Base-by-base conservation (phyloP, 192 early-diverging fungal genomes). In the Coemansia umbellata region DNA sequence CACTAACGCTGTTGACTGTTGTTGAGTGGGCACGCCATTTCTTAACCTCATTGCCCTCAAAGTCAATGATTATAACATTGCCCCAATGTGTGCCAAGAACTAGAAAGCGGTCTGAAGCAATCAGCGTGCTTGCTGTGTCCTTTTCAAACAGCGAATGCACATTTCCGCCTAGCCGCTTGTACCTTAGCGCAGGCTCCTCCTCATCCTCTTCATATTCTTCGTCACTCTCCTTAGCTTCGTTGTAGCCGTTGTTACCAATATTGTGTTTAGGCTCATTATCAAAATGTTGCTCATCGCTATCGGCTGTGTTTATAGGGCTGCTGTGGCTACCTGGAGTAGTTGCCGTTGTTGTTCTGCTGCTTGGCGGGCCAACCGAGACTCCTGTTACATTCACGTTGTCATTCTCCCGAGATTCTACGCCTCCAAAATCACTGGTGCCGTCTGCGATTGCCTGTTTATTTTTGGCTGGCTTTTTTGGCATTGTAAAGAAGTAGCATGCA, bases 51-150 rank as follows among this genome's bases (percentile, higher is more conserved):
- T 92, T 94, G 49, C 95, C 95, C 22, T 89, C 87, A 55, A 94
- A 86, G 67, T 98, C 95, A 18, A 95, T 81, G 40, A 98, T 83
- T 41, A 92, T 83, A 0, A 98, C 85, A 18, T 83, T 73, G 41
- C 95, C 94, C 80, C 89, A 89, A 60, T 97, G 91, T 3, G 94
- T 97, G 23, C 92, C 94, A 23, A 95, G 80, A 6, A 95, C 92
- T 58, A 98, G 69, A 62, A 96, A 96, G 33, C 87, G 69, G 45
- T 92, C 88, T 3, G 86, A 85, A 0, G 94, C 95, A 4, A 81
- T 66, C 31, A 95, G 79, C 5, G 84, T 71, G 51, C 85, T 87
- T 4, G 93, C 92, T 17, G 87, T 84, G 60, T 98, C 95, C 63
- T 88, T 89, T 53, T 85, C 85, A 19, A 98, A 80, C 43, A 92